Conservation (phyloP, 805 yeast species). For the Kuraishia cidri region DNA sequence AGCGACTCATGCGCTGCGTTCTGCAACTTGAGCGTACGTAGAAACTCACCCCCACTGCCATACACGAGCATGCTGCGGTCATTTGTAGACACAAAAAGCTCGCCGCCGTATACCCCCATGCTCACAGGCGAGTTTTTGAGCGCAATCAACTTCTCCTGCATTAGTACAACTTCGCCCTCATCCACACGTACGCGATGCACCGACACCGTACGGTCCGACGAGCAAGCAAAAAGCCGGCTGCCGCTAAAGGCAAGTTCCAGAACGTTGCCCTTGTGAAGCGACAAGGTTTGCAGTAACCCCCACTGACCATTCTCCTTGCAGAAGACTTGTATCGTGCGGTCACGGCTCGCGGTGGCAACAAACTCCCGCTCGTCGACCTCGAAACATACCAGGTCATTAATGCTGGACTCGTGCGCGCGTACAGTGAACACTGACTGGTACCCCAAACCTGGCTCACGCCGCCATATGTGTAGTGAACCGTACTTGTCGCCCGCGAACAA, state of each 20-base stretch:
- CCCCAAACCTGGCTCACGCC: too few species aligned
- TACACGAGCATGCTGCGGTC: slow-evolving; percentile 40
- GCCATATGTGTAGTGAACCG: too few species aligned
- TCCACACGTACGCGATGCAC: slow-evolving; percentile 30
- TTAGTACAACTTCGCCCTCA: slow-evolving; percentile 9
- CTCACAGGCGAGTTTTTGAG: slow-evolving; percentile 42
- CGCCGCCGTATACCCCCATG: slow-evolving; percentile 25
- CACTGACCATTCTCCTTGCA: slow-evolving; percentile 22
- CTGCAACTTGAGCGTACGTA: slow-evolving; percentile 29
- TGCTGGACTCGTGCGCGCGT: slow-evolving; percentile 42
- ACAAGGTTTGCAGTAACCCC: slow-evolving; percentile 52
- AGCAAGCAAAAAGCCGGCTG: slow-evolving; percentile 35
- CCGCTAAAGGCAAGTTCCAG: slow-evolving; percentile 21
- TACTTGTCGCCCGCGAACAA: slow-evolving; percentile 39
- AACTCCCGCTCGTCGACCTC: slow-evolving; percentile 17
- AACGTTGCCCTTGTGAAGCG: slow-evolving; percentile 47
- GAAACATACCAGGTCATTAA: slow-evolving; percentile 35
- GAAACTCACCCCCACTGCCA: slow-evolving; percentile 19
- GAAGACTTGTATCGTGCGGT: slow-evolving; percentile 54
- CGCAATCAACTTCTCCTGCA: slow-evolving; percentile 36
- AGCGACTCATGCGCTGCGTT: slow-evolving; percentile 31
- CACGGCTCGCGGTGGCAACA: slow-evolving; percentile 44
- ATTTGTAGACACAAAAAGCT: slow-evolving; percentile 39
- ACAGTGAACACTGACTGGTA: slow-evolving; percentile 14
- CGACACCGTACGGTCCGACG: slow-evolving; percentile 54